Evolutionary conservation across 2,329 filamentous ascomycete genomes (phyloP).

Genomic region (Fusarium verrucosum): DNA sequence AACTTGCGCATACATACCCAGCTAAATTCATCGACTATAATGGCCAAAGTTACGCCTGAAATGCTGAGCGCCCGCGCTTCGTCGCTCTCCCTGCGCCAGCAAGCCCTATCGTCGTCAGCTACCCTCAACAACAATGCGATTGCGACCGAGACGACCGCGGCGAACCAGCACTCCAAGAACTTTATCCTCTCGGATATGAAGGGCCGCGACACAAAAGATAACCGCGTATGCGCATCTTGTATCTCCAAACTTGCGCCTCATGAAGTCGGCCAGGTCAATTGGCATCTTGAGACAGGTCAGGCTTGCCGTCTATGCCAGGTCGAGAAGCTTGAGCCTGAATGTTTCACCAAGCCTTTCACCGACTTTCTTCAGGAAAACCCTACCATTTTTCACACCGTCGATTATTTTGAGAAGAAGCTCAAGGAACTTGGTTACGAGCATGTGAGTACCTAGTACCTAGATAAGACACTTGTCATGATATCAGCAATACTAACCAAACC

Average conservation of each 20-base stretch:
- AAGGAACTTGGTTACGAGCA: slow-evolving; percentile 76
- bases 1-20: slow-evolving; percentile 20
- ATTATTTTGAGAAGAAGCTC: slow-evolving; percentile 78
- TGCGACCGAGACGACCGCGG: slow-evolving; percentile 35
- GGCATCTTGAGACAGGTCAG: slow-evolving; percentile 40
- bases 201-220: slow-evolving; percentile 47
- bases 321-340: slow-evolving; percentile 61
- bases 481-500: slow-evolving; percentile 20
- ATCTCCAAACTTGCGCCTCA: slow-evolving; percentile 47
- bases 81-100: slow-evolving; percentile 56
- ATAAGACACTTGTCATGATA: not conserved
- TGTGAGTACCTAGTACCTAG: slow-evolving; percentile 57
- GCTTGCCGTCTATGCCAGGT: slow-evolving; percentile 52
- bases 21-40: slow-evolving; percentile 40
- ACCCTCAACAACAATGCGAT: slow-evolving; percentile 42
- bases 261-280: slow-evolving; percentile 48
- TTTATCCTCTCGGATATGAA: slow-evolving; percentile 60
- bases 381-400: slow-evolving; percentile 90
- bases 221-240: slow-evolving; percentile 52
- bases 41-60: slow-evolving; percentile 58
- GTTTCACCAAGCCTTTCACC: slow-evolving; percentile 84
- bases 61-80: slow-evolving; percentile 57
- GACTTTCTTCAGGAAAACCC: slow-evolving; percentile 90
- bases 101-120: slow-evolving; percentile 46
- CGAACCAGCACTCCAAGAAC: slow-evolving; percentile 48